These are phyloP conservation scores for Lantana camara DNA, from an alignment of 257 asterid species.

Conservation along the genomic window DNA sequence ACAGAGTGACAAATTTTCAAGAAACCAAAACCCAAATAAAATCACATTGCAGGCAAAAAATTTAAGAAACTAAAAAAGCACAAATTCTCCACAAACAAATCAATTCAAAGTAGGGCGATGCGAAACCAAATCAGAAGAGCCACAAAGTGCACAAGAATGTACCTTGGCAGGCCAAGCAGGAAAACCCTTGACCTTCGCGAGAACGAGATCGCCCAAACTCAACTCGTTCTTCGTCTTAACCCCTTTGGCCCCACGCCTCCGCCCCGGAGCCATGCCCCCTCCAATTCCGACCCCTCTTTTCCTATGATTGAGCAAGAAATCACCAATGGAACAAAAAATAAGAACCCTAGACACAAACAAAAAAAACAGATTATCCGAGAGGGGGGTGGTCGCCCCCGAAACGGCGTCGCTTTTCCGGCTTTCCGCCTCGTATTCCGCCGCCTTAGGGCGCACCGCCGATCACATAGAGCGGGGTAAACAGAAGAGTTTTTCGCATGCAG, in stretches of 20 bases:
- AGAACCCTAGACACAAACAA: slow-evolving; percentile 34
- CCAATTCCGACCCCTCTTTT: slow-evolving; percentile 14
- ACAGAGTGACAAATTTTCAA: slow-evolving; percentile 10
- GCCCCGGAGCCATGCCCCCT: slow-evolving; percentile 73
- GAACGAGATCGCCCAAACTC: slow-evolving; percentile 87
- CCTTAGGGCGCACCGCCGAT: slow-evolving; percentile 28
- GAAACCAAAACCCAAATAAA: slow-evolving; percentile 11
- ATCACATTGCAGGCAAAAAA: background rate
- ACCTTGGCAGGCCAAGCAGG: slow-evolving; percentile 99
- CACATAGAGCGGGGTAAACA: background rate
- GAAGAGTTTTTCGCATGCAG: slow-evolving; percentile 13
- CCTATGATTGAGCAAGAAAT: slow-evolving; percentile 24
- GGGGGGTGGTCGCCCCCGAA: slow-evolving; percentile 28
- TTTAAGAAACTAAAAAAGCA: slow-evolving; percentile 8
- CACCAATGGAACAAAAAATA: slow-evolving; percentile 21
- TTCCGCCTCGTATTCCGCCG: slow-evolving; percentile 2
- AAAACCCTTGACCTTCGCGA: slow-evolving; percentile 89
- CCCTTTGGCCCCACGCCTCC: slow-evolving; percentile 71
- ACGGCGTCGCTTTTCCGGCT: slow-evolving; percentile 24
- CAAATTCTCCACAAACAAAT: background rate
- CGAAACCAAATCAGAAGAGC: background rate
- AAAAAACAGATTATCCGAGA: slow-evolving; percentile 8
- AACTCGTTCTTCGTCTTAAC: slow-evolving; percentile 55
- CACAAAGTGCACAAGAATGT: slow-evolving; percentile 24
- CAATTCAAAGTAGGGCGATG: background rate